Base-by-base conservation (phyloP, 495 filamentous ascomycete species). In the Pyronema omphalodes region DNA sequence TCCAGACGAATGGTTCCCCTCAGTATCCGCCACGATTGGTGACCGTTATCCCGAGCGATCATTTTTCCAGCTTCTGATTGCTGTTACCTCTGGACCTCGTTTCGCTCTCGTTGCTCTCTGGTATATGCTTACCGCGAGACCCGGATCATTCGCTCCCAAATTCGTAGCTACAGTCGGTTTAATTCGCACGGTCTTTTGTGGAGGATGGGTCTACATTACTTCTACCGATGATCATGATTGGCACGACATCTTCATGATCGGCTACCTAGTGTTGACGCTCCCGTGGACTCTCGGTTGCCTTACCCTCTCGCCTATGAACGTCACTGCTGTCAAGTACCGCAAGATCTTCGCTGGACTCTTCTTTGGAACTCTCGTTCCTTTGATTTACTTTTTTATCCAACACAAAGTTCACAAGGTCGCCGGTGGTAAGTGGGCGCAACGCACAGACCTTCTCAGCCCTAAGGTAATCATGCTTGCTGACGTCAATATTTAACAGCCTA, bases 161-260 rank as follows among this genome's bases (percentile, higher is more conserved):
- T 76, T 88, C 55, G 74, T 96, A 47, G 83, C 83, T 12, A 75
- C 78, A 15, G 77, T 82, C 19, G 93, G 93, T 48, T 37, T 95
- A 44, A 84, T 94, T 62, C 78, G 93, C 57, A 94, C 89, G 4
- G 68, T 99, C 55, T 93, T 88, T 1, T 99, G 93, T 63, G 93
- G 89, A 51, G 93, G 93, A 37, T 99, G 93, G 93, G 95, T 93
- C 37, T 99, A 96, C 67, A 82, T 99, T 49, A 99, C 93, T 17
- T 95, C 88, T 39, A 96, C 93, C 8, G 93, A 99, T 67, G 87
- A 96, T 66, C 93, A 99, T 67, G 79, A 89, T 67, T 95, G 87
- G 88, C 93, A 99, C 65, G 93, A 99, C 67, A 91, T 95, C 52
- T 89, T 96, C 69, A 99, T 99, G 93, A 93, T 99, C 60, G 93